These are phyloP conservation scores for Aspergillus melleus DNA, from an alignment of 2,329 filamentous ascomycete genomes.

Conservation along the genomic window DNA sequence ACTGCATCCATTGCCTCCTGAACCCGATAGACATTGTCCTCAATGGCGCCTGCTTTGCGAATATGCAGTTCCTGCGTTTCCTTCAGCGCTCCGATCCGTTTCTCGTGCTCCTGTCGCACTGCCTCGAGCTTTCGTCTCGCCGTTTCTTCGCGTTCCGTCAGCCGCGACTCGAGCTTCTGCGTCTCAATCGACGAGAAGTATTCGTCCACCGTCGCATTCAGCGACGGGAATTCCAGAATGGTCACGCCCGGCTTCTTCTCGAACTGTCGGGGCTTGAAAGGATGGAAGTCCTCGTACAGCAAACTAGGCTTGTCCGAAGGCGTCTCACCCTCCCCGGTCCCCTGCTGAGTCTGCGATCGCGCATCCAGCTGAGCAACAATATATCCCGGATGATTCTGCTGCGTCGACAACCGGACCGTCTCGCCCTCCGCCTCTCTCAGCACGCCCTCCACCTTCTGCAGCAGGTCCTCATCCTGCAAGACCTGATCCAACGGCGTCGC, in stretches of 20 bases:
- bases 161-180: slow-evolving; percentile 80
- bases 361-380: slow-evolving; percentile 71
- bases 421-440: slow-evolving; percentile 70
- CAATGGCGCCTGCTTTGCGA: slow-evolving; percentile 84
- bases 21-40: slow-evolving; percentile 86
- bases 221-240: slow-evolving; percentile 76
- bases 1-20: slow-evolving; percentile 92
- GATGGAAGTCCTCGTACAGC: slow-evolving; percentile 93
- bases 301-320: slow-evolving; percentile 43
- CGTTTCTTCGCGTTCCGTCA: slow-evolving; percentile 77
- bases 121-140: slow-evolving; percentile 83
- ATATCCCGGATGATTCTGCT: slow-evolving; percentile 71
- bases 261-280: slow-evolving; percentile 82
- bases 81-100: slow-evolving; percentile 80
- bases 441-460: slow-evolving; percentile 67
- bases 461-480: slow-evolving; percentile 61
- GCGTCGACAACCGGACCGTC: slow-evolving; percentile 66
- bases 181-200: slow-evolving; percentile 97
- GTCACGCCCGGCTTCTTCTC: slow-evolving; percentile 64
- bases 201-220: slow-evolving; percentile 91
- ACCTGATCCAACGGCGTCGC: slow-evolving; percentile 67
- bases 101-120: slow-evolving; percentile 79
- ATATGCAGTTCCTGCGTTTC: slow-evolving; percentile 78
- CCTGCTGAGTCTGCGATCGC: slow-evolving; percentile 32
- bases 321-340: slow-evolving; percentile 41